Evolutionary conservation across 2,329 filamentous ascomycete species (phyloP), one percentile per base, ranked within the genome.

Genomic region (Drechmeria coniospora): DNA sequence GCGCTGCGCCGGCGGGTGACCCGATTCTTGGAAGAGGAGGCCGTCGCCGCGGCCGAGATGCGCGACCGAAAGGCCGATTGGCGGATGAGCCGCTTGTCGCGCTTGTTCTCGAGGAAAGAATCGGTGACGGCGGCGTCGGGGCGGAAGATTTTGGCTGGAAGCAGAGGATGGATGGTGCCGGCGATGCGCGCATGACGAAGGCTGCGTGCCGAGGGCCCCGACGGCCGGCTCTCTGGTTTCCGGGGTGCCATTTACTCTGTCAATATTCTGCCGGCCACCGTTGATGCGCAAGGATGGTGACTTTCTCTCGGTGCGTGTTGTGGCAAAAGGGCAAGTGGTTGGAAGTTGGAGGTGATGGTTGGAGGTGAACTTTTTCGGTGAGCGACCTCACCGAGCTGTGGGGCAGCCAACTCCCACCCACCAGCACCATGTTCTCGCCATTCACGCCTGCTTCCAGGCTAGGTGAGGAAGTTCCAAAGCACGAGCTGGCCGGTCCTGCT

Each of bases 41-140:
- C 5, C 21, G 32, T 17, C 44, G 38, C 46, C 6, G 62, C 55
- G 39, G 84, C 82, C 38, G 74, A 60, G 42, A 93, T 79, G 36
- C 75, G 79, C 13, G 73, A 76, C 16, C 92, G 61, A 38, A 95
- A 83, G 10, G 74, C 57, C 0, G 79, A 78, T 61, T 82, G 82
- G 47, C 84, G 86, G 42, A 92, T 81, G 19, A 65, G 59, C 15
- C 77, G 79, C 59, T 87, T 92, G 59, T 92, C 81, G 47, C 70
- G 75, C 55, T 94, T 95, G 36, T 66, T 74, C 30, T 73, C 67
- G 34, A 73, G 59, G 53, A 87, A 86, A 34, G 49, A 36, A 47
- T 73, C 65, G 25, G 59, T 51, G 10, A 65, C 60, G 26, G 56
- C 46, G 39, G 66, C 62, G 40, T 63, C 55, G 26, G 56, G 45